phyloP scores from a whole-genome alignment of 2,329 filamentous ascomycete species.

The Fusarium denticulatum region DNA sequence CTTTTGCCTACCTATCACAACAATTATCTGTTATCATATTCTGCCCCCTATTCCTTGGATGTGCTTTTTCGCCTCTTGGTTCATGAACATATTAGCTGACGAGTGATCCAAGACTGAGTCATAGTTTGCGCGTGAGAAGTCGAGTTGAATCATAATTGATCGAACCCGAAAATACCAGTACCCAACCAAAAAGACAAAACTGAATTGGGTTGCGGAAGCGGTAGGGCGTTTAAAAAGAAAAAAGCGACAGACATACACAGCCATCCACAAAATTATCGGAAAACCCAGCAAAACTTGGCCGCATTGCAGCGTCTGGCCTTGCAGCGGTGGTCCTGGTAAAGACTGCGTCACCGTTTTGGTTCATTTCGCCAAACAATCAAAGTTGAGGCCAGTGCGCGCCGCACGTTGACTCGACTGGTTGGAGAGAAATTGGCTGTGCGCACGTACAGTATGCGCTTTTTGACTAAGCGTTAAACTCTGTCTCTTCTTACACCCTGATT shows the following conservation, averaged over 20 bases:
- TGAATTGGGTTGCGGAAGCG: constrained; percentile 33
- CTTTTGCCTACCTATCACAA: constrained; percentile 25
- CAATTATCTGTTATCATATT: constrained; percentile 5
- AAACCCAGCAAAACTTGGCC: constrained; percentile 35
- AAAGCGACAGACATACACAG: constrained; percentile 11
- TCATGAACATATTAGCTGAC: constrained; percentile 15
- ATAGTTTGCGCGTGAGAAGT: constrained; percentile 30
- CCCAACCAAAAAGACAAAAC: constrained; percentile 22
- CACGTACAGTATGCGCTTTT: constrained; percentile 30
- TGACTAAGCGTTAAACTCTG: constrained; percentile 38
- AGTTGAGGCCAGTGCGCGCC: constrained; percentile 35
- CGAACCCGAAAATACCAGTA: constrained; percentile 28
- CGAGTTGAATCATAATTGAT: constrained; percentile 29
- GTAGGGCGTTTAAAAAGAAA: constrained; percentile 26
- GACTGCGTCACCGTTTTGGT: constrained; percentile 41
- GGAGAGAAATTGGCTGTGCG: constrained; percentile 27
- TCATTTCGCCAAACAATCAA: constrained; percentile 36
- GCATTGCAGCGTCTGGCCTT: constrained; percentile 31
- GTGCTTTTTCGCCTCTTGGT: constrained; percentile 18
- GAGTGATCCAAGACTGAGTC: constrained; percentile 33
- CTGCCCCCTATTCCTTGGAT: constrained; percentile 23
- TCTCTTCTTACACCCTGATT: constrained; percentile 34
- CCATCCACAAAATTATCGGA: constrained; percentile 22
- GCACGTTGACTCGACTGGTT: constrained; percentile 35
- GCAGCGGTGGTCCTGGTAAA: constrained; percentile 31